Base-by-base conservation (phyloP, 306 rosid species). In the Oemleria cerasiformis region DNA sequence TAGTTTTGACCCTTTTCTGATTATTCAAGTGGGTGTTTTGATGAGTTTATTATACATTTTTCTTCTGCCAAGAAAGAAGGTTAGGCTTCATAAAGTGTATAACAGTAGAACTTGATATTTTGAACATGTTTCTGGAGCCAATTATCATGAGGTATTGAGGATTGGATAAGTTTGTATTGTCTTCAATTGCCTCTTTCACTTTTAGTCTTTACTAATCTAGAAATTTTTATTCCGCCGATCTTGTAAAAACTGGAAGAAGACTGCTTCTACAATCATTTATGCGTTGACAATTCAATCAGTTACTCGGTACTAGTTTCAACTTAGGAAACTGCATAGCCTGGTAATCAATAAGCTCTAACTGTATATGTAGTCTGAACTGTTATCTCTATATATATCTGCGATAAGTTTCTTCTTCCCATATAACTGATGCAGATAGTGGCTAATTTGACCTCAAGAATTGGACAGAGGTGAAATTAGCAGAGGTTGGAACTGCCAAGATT, bases 341-440 rank as follows among this genome's bases (percentile, higher is more conserved):
- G 3, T 30, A 30, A 30, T 30, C 36, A 30, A 30, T 30, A 30
- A 30, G 36, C 36, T 30, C 36, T 80, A 58, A 61, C 47, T 56
- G n/a, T 54, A 21, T 70, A 78, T 71, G 65, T 71, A 77, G 67
- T 74, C 66, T 76, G 51, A 41, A 70, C 74, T 72, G 70, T 57
- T 39, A 76, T 49, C 50, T 9, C 34, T 68, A 70, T 74, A 70
- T 62, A 59, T 65, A 55, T 78, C 73, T 85, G 78, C 66, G 70
- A 67, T 66, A 45, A 75, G 69, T 69, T 48, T 58, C 56, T 63
- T 60, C 11, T 74, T 58, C 62, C 56, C 23, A 15, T 79, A 49
- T 72, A 42, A 55, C 66, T 71, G 57, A 71, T 75, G 80, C 75
- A 79, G 84, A 68, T 71, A 58, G 47, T 64, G 77, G 77, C 45